These are phyloP conservation scores for Globisporangium perplexum DNA, from an alignment of 352 stramenopile species.

Conservation along the genomic window DNA sequence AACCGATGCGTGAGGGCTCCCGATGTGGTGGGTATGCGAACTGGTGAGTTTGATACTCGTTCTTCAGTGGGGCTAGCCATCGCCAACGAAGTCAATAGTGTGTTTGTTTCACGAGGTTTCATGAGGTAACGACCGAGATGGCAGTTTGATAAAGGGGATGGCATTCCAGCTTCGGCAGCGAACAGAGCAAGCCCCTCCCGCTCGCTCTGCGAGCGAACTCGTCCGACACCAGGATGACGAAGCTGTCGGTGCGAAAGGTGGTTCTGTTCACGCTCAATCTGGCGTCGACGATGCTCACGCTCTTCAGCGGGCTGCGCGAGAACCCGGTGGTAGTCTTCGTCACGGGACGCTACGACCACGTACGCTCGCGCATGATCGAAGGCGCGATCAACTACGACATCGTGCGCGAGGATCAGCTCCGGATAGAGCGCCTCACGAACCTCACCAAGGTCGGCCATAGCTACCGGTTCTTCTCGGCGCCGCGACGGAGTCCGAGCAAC, in stretches of 20 bases:
- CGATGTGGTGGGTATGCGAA: too few relatives aligned
- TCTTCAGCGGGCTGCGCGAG: constrained; percentile 25
- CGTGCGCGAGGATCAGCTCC: constrained; percentile 14
- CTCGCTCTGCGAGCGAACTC: too few relatives aligned
- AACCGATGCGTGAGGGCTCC: too few relatives aligned
- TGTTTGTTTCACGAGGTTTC: too few relatives aligned
- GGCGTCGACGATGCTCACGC: constrained; percentile 20
- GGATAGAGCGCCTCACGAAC: constrained; percentile 11
- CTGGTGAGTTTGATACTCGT: too few relatives aligned
- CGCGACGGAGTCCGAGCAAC: constrained; percentile 23
- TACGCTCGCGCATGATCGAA: constrained; percentile 17
- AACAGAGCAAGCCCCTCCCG: too few relatives aligned
- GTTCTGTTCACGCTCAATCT: constrained; percentile 17
- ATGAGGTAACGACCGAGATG: too few relatives aligned
- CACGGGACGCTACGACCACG: constrained; percentile 17
- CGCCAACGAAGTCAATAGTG: too few relatives aligned
- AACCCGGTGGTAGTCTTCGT: constrained; percentile 24
- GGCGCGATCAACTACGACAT: constrained; percentile 26
- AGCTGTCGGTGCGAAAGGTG: constrained; percentile 3
- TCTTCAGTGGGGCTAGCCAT: too few relatives aligned
- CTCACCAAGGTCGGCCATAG: constrained; percentile 14
- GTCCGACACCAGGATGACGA: too few relatives aligned
- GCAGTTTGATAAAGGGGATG: too few relatives aligned
- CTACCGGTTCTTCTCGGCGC: constrained; percentile 25
- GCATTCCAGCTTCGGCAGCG: too few relatives aligned